These are phyloP conservation scores for Pseudocercospora fuligena DNA, from an alignment of 2,329 filamentous ascomycete genomes.

Conservation along the genomic window DNA sequence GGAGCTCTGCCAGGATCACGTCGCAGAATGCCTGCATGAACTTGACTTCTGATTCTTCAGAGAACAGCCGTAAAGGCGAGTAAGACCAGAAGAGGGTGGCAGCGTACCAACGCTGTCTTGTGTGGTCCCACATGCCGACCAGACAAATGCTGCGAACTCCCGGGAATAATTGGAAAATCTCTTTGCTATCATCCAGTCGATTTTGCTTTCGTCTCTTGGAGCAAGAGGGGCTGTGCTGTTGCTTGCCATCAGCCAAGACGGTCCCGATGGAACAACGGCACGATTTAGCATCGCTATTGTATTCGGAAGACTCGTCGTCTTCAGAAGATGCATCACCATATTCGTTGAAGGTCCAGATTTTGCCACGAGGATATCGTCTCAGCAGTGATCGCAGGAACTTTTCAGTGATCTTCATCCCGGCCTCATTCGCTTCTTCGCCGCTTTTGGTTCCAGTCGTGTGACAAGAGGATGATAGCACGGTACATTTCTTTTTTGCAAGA, in stretches of 20 bases:
- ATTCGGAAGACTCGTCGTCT: conserved; percentile 35
- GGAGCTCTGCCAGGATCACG: conserved; percentile 49
- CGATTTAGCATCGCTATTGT: conserved; percentile 24
- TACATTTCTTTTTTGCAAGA: conserved; percentile 25
- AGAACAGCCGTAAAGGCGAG: conserved; percentile 49
- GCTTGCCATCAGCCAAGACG: conserved; percentile 7
- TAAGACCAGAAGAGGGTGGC: conserved; percentile 52
- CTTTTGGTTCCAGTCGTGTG: conserved; percentile 9
- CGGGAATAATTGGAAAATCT: conserved; percentile 48
- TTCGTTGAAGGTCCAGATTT: conserved; percentile 42
- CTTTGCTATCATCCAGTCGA: conserved; percentile 34
- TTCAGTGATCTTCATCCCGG: conserved; percentile 27
- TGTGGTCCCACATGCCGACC: conserved; percentile 58
- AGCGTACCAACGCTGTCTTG: conserved; percentile 40
- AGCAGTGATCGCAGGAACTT: conserved; percentile 34
- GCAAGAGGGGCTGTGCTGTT: conserved; percentile 21
- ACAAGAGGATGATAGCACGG: conserved; percentile 31
- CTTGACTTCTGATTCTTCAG: conserved; percentile 46
- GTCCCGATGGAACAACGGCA: conserved; percentile 15
- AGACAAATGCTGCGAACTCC: conserved; percentile 55
- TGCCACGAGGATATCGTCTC: conserved; percentile 41
- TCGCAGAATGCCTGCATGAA: conserved; percentile 49
- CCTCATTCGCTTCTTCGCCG: conserved; percentile 13
- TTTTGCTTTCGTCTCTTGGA: conserved; percentile 32
- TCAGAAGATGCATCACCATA: conserved; percentile 36